These are phyloP conservation scores for Picea engelmannii DNA, from an alignment of 83 land plant species.

Conservation along the genomic window DNA sequence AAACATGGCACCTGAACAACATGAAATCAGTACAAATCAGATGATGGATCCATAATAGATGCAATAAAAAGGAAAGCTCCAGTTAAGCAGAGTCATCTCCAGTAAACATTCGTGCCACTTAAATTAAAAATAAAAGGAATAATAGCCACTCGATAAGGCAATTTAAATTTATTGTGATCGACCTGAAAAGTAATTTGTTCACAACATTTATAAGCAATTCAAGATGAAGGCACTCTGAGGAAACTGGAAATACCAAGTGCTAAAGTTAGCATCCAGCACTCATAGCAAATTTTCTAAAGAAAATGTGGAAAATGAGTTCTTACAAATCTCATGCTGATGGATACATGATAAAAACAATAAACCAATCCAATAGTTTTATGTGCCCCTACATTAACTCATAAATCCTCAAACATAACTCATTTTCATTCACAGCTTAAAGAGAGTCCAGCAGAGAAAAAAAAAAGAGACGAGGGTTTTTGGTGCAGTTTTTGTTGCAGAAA, in stretches of 20 bases:
- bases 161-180: neutral
- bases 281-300: neutral
- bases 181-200: neutral
- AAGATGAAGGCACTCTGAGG: neutral
- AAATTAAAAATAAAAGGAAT: neutral
- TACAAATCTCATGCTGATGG: neutral
- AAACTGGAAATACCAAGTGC: neutral
- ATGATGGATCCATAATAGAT: neutral
- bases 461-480: too few relatives aligned
- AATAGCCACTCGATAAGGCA: neutral
- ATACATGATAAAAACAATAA: too few relatives aligned
- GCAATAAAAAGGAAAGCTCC: neutral
- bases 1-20: slow-evolving; percentile 72
- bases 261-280: neutral
- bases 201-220: neutral
- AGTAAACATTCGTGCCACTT: neutral
- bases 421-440: too few relatives aligned
- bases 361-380: too few relatives aligned
- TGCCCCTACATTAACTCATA: too few relatives aligned
- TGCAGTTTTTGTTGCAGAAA: too few relatives aligned
- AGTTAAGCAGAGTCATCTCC: neutral
- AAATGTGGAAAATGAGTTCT: neutral
- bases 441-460: too few relatives aligned
- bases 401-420: too few relatives aligned
- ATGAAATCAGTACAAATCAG: neutral